These are phyloP conservation scores for Astrephomene gubernaculifera DNA, from an alignment of 139 green algal genomes.

Conservation along the genomic window DNA sequence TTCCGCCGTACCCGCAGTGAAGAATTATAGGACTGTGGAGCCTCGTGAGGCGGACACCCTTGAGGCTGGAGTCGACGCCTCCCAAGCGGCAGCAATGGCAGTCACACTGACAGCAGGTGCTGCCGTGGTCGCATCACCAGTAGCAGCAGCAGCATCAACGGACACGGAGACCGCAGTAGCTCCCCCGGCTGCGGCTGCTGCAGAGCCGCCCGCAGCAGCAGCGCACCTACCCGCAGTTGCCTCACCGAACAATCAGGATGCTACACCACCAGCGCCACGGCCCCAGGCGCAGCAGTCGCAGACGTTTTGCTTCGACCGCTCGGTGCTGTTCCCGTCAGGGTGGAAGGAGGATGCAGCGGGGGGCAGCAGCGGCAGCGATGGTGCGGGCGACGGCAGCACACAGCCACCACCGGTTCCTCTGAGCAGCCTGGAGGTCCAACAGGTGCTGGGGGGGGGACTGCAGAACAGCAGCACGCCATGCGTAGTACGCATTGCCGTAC, in stretches of 20 bases:
- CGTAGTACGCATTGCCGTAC: background rate
- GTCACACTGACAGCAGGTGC: background rate
- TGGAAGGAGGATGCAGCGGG: background rate
- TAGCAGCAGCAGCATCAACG: background rate
- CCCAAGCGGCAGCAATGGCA: background rate
- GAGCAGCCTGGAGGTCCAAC: background rate
- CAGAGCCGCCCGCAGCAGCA: too few relatives aligned
- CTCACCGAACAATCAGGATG: too few relatives aligned
- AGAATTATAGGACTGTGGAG: background rate
- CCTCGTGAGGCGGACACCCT: background rate
- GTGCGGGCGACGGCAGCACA: too few relatives aligned
- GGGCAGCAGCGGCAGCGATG: background rate
- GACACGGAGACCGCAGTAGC: background rate
- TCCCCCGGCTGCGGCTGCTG: background rate
- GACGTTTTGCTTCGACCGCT: slow-evolving; percentile 17
- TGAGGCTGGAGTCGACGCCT: background rate
- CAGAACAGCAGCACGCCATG: too few relatives aligned
- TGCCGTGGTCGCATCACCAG: too few relatives aligned
- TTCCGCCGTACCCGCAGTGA: too few relatives aligned
- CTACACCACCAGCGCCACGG: background rate
- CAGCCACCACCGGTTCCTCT: too few relatives aligned
- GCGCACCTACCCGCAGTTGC: too few relatives aligned
- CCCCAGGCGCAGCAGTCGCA: background rate
- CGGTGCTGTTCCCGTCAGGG: background rate
- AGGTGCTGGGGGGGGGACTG: background rate